A percentile compares a stretch with the other conserved stretches of the same genome.
These are phyloP conservation scores for Trichosanthes cucumerina DNA, from an alignment of 306 rosid species.

Conservation along the genomic window DNA sequence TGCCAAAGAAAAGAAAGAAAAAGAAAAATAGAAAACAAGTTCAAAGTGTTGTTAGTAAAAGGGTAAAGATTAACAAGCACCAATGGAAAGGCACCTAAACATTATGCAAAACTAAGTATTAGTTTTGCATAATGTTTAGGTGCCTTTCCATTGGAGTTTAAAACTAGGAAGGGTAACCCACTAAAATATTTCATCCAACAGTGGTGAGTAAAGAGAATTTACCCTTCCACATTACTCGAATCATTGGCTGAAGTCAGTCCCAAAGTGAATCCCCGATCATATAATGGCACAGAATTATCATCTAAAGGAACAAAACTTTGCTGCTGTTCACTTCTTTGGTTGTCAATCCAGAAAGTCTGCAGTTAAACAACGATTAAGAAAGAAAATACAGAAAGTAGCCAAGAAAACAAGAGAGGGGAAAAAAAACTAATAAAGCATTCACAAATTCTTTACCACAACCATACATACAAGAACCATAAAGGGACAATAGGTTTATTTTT, in stretches of 20 bases:
- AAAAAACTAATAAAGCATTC: neutral
- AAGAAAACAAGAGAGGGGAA: neutral
- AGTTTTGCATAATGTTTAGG: too few species aligned
- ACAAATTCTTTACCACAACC: neutral
- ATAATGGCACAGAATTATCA: constrained; percentile 62
- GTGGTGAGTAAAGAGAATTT: constrained; percentile 17
- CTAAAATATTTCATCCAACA: neutral
- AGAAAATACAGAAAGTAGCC: neutral
- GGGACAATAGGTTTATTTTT: neutral
- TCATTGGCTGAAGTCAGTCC: constrained; percentile 72
- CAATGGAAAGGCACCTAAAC: neutral
- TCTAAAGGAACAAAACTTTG: constrained; percentile 44
- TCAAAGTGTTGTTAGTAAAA: neutral
- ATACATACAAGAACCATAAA: constrained; percentile 1
- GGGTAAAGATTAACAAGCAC: neutral
- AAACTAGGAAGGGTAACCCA: neutral
- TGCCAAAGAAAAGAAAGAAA: neutral
- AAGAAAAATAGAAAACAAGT: constrained; percentile 5
- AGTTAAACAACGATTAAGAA: constrained; percentile 16
- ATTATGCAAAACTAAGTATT: neutral
- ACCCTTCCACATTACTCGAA: constrained; percentile 62
- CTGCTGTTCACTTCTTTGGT: constrained; percentile 41
- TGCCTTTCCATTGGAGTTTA: too few species aligned
- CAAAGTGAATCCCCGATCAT: constrained; percentile 85
- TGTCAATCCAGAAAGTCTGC: constrained; percentile 96